A percentile compares a stretch with the other conserved stretches of the same genome.
Evolutionary conservation across 1,284 basidiomycete species (phyloP).

Genomic region (Malassezia obtusa): DNA sequence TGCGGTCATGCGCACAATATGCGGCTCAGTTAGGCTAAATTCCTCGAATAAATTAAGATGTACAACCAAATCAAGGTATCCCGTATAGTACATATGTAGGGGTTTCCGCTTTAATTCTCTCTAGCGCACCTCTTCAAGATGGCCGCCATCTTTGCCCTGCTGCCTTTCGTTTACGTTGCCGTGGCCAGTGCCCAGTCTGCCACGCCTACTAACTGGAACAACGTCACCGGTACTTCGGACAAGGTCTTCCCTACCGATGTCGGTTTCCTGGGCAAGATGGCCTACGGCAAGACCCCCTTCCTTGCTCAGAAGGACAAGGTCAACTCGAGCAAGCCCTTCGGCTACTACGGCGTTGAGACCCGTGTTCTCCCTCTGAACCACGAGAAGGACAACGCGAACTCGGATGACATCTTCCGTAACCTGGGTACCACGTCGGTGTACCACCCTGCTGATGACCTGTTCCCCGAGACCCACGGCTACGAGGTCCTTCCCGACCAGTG

Average conservation of each 20-base stretch:
- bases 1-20: no score
- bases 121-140: background rate
- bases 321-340: conserved; percentile 9
- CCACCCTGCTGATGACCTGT: conserved; percentile 11
- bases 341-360: conserved; percentile 17
- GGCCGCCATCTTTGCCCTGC: background rate
- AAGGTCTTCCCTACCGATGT: conserved; percentile 37
- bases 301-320: conserved; percentile 26
- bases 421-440: conserved; percentile 20
- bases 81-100: no score
- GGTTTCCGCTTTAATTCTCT: no score
- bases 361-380: conserved; percentile 23
- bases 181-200: background rate
- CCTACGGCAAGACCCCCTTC: conserved; percentile 29
- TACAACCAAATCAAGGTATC: no score
- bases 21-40: no score
- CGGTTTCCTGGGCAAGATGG: conserved; percentile 25
- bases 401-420: conserved; percentile 30
- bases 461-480: conserved; percentile 12
- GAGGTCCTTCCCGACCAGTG: conserved; percentile 18
- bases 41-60: no score
- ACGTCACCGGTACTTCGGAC: conserved; percentile 15
- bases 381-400: conserved; percentile 14
- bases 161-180: background rate
- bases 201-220: background rate